Percentiles rank a stretch among this genome's conserved stretches.
These are phyloP conservation scores for Sporormia fimetaria DNA, from an alignment of 495 filamentous ascomycete species.

Conservation along the genomic window DNA sequence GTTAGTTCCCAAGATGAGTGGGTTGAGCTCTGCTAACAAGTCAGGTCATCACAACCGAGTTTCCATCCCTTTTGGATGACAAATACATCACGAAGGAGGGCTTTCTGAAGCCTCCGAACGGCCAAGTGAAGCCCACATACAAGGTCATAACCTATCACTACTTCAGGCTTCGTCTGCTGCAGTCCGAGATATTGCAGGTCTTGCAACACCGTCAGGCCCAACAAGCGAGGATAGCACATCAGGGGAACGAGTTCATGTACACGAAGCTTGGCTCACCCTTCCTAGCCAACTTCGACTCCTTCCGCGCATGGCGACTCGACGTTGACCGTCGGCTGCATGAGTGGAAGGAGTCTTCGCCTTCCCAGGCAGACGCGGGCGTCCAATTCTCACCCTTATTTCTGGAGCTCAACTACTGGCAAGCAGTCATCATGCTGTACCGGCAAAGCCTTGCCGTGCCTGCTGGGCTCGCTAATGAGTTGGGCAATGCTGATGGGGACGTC, in stretches of 20 bases:
- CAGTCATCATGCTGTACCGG: constrained; percentile 91
- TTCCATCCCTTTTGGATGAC: constrained; percentile 79
- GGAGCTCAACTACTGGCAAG: constrained; percentile 95
- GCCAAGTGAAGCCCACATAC: constrained; percentile 53
- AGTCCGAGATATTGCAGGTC: constrained; percentile 92
- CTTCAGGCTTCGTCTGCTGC: constrained; percentile 77
- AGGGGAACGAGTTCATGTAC: constrained; percentile 59
- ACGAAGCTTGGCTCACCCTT: constrained; percentile 74
- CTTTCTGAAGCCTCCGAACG: constrained; percentile 41
- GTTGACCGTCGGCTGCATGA: constrained; percentile 72
- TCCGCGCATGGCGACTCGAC: constrained; percentile 78
- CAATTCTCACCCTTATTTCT: constrained; percentile 76
- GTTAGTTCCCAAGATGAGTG: no score
- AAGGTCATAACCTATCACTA: constrained; percentile 87
- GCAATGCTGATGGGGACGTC: constrained; percentile 52
- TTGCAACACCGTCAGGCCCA: constrained; percentile 79
- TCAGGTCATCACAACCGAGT: constrained; percentile 87
- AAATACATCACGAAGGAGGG: constrained; percentile 79
- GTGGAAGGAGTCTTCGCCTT: constrained; percentile 78
- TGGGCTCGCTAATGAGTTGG: constrained; percentile 66
- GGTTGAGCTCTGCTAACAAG: no score
- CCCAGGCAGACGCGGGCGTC: constrained; percentile 67
- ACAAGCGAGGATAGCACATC: constrained; percentile 46
- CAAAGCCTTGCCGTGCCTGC: constrained; percentile 84
- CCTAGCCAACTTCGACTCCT: constrained; percentile 69